These are phyloP conservation scores for Diaporthe citriasiana DNA, from an alignment of 2,329 filamentous ascomycete genomes.

Conservation along the genomic window DNA sequence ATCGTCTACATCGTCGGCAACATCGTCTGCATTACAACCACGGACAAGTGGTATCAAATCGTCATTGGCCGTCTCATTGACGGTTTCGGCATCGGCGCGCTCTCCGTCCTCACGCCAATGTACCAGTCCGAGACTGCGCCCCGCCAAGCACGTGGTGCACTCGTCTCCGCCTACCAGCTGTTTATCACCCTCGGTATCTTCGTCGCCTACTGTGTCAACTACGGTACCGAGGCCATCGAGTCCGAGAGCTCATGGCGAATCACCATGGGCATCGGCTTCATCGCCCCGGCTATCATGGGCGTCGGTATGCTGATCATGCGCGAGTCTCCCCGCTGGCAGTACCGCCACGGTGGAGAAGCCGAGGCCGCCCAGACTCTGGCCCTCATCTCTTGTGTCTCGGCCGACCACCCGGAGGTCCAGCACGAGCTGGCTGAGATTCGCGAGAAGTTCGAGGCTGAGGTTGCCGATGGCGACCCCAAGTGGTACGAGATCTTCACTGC, in stretches of 20 bases:
- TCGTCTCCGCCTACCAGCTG: slow-evolving; percentile 52
- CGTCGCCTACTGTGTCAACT: slow-evolving; percentile 64
- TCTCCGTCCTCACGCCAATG: slow-evolving; percentile 76
- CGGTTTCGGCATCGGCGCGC: slow-evolving; percentile 76
- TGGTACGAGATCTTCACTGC: slow-evolving; percentile 44
- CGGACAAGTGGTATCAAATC: slow-evolving; percentile 73
- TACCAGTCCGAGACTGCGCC: slow-evolving; percentile 76
- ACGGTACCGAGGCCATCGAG: slow-evolving; percentile 61
- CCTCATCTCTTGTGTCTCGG: slow-evolving; percentile 31
- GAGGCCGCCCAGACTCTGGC: slow-evolving; percentile 42
- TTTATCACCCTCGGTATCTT: slow-evolving; percentile 50
- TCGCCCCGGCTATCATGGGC: slow-evolving; percentile 66
- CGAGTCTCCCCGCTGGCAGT: slow-evolving; percentile 68
- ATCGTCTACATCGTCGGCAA: slow-evolving; percentile 74
- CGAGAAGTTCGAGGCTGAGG: slow-evolving; percentile 42
- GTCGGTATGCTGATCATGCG: slow-evolving; percentile 67
- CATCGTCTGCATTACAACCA: slow-evolving; percentile 74
- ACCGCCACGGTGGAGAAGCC: slow-evolving; percentile 41
- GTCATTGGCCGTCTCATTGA: slow-evolving; percentile 76
- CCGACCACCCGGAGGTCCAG: slow-evolving; percentile 41
- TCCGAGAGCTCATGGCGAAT: slow-evolving; percentile 71
- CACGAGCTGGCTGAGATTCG: slow-evolving; percentile 41
- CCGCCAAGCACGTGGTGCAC: slow-evolving; percentile 63
- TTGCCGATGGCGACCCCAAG: slow-evolving; percentile 41
- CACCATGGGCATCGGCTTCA: slow-evolving; percentile 69